Conservation (phyloP, 768 basidiomycete genomes). For the Hydnum rufescens region DNA sequence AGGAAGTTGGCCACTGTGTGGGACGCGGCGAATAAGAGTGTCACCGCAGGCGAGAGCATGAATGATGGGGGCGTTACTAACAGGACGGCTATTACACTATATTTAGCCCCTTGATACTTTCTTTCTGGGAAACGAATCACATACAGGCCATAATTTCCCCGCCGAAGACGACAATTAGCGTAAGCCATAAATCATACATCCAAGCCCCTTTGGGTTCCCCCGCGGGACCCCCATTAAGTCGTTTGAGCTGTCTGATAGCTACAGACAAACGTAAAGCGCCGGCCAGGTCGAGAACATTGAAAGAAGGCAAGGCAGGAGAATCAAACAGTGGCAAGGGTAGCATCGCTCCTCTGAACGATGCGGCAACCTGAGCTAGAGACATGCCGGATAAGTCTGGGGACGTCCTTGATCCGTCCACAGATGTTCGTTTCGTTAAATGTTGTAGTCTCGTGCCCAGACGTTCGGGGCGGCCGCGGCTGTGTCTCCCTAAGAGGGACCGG, state of each 20-base stretch:
- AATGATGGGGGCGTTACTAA: constrained; percentile 56
- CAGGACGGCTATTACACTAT: constrained; percentile 29
- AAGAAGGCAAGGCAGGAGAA: constrained; percentile 18
- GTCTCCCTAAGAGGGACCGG: too few relatives aligned
- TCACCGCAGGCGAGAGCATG: constrained; percentile 49
- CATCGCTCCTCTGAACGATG: too few relatives aligned
- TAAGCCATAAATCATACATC: constrained; percentile 21
- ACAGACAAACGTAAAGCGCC: constrained; percentile 53
- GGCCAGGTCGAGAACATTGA: constrained; percentile 44
- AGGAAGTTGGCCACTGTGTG: constrained; percentile 42
- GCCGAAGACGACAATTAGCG: constrained; percentile 52
- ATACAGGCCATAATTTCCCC: constrained; percentile 53
- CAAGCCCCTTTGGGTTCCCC: constrained; percentile 16
- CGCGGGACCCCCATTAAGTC: constrained; percentile 7
- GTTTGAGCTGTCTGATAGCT: constrained; percentile 41
- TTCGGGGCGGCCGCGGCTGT: too few relatives aligned
- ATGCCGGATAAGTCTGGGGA: too few relatives aligned
- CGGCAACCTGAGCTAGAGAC: too few relatives aligned
- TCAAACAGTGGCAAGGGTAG: constrained; percentile 6
- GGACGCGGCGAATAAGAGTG: constrained; percentile 35
- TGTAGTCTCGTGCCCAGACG: too few relatives aligned
- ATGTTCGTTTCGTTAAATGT: too few relatives aligned
- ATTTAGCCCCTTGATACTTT: background rate
- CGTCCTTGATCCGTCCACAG: too few relatives aligned
- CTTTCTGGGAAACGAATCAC: constrained; percentile 11